Evolutionary conservation across 2,329 filamentous ascomycete species (phyloP), one percentile per base, ranked within the genome.

Genomic region (Nemania sp.): DNA sequence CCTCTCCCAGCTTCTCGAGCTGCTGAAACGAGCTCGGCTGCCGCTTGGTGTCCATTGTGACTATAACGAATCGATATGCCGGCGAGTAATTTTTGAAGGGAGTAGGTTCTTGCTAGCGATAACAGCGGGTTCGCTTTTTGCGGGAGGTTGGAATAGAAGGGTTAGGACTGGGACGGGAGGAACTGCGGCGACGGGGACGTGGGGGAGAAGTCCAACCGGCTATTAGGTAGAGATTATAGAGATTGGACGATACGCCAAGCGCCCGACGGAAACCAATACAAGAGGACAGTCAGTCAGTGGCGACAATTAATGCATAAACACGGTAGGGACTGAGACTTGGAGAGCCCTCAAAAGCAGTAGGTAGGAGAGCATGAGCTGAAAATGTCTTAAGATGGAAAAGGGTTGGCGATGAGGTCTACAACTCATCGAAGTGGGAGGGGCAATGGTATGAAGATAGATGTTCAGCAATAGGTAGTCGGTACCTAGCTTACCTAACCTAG

Each of bases 11-110:
- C 92, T 95, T 99, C 83, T 99, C 96, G 80, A 98, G 88, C 89
- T 98, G 96, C 87, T 98, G 95, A 86, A 99, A 99, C 70, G 95
- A 98, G 84, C 92, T 97, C 64, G 95, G 94, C 77, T 98, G 93
- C 77, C 92, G 87, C 80, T 97, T 93, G 78, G 93, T 92, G 82
- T 98, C 95, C 95, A 98, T 98, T 69, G 68, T 80, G 22, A 43
- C 38, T 41, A 41, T 13, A 15, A 15, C 29, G 29, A 35, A 32
- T 22, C 8, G 18, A 22, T 56, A 10, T 43, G 47, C 53, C 54
- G 10, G 38, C 20, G 10, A 7, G 35, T 57, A 38, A 13, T 13
- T 53, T 18, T 18, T 15, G 13, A 27, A n/a, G n/a, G 47, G 15
- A 4, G 27, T 38, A 15, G n/a, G n/a, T 29, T 49, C 18, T 7